Evolutionary conservation across 176 grass and related monocot species (phyloP).

Genomic region (Paspalum vaginatum): DNA sequence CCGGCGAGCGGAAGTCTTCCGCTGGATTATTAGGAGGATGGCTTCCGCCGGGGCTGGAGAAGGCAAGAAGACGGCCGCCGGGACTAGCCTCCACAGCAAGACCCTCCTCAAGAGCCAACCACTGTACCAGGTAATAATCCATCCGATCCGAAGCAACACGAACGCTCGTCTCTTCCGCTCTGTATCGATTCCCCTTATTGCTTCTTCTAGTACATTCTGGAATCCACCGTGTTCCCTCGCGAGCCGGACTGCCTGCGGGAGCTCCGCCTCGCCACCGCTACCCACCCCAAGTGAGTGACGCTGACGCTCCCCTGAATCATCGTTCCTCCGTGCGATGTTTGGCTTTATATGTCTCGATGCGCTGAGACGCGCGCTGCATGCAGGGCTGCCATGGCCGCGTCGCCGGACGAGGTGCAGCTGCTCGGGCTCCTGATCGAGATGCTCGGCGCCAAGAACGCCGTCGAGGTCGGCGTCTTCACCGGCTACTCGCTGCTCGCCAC

Average conservation of each 20-base stretch:
- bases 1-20: not conserved
- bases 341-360: not conserved
- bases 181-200: not conserved
- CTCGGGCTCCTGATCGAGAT: constrained; percentile 62
- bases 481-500: constrained; percentile 80
- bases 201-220: constrained; percentile 57
- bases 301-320: not conserved
- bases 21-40: constrained; percentile 17
- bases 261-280: constrained; percentile 63
- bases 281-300: constrained; percentile 44
- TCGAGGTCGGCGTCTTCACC: constrained; percentile 78
- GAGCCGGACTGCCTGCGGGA: constrained; percentile 70
- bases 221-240: constrained; percentile 69
- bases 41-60: constrained; percentile 16
- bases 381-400: constrained; percentile 57
- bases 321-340: not conserved
- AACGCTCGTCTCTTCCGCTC: not conserved
- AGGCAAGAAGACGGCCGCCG: not conserved
- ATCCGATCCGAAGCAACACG: not conserved
- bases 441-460: constrained; percentile 64
- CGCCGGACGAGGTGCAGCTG: constrained; percentile 66
- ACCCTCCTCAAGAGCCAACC: constrained; percentile 58
- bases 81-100: constrained; percentile 44
- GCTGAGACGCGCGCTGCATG: not conserved
- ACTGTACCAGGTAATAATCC: constrained; percentile 54